A percentile compares a stretch with the other conserved stretches of the same genome.
These are phyloP conservation scores for Acorus calamus DNA, from an alignment of 106 monocot genomes.

Conservation along the genomic window DNA sequence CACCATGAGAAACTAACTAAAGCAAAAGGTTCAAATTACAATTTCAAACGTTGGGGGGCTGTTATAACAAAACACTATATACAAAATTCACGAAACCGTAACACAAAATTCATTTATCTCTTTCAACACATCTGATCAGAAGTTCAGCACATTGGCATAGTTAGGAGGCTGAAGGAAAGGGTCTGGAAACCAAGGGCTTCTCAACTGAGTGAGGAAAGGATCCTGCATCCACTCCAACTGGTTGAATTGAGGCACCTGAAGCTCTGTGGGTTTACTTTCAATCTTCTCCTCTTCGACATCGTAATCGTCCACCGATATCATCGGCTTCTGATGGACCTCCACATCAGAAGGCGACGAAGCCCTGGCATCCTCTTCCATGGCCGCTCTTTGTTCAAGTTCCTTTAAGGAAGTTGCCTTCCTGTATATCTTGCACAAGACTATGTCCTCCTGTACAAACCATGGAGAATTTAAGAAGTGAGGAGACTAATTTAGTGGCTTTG, in stretches of 20 bases:
- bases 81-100: no score
- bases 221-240: constrained; percentile 55
- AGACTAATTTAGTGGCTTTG: no score
- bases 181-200: constrained; percentile 57
- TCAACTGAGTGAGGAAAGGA: constrained; percentile 34
- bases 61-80: no score
- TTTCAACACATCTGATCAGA: constrained; percentile 9
- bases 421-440: constrained; percentile 77
- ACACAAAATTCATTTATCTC: no score
- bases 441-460: constrained; percentile 33
- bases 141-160: constrained; percentile 39
- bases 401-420: constrained; percentile 61
- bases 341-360: constrained; percentile 21
- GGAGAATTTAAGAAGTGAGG: no score
- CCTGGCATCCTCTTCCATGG: constrained; percentile 27
- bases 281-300: neutral
- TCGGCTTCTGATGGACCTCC: constrained; percentile 15
- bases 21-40: no score
- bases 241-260: constrained; percentile 33
- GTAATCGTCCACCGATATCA: neutral
- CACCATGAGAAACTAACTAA: no score
- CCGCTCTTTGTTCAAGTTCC: constrained; percentile 70
- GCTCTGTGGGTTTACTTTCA: constrained; percentile 14
- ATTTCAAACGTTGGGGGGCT: no score
- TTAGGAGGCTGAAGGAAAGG: constrained; percentile 27